Evolutionary conservation across 352 stramenopile species (phyloP).

Genomic region (Pythium utonaiense): DNA sequence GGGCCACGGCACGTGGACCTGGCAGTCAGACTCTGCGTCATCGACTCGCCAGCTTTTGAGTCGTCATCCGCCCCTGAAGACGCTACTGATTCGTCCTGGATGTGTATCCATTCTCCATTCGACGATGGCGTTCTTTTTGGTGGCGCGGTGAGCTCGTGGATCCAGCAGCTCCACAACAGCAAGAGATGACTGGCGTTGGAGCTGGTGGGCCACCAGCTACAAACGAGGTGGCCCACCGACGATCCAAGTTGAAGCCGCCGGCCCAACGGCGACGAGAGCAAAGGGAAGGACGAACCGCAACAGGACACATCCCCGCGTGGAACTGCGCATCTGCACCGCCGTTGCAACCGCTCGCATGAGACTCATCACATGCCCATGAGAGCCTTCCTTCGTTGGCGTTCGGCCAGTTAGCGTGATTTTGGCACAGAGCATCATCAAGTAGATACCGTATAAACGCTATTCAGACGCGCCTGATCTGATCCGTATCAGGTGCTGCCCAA

Average conservation of each 20-base stretch:
- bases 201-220: background rate
- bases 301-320: background rate
- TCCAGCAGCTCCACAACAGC: background rate
- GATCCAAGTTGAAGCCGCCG: background rate
- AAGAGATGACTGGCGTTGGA: background rate
- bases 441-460: constrained; percentile 1
- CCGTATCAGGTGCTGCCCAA: background rate
- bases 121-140: constrained; percentile 14
- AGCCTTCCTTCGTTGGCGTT: constrained; percentile 11
- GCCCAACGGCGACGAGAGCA: background rate
- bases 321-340: constrained; percentile 1
- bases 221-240: background rate
- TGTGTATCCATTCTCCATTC: constrained; percentile 18
- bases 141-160: background rate
- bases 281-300: constrained; percentile 3
- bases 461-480: background rate
- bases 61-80: background rate
- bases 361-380: background rate
- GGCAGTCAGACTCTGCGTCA: too few species aligned
- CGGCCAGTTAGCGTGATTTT: constrained; percentile 7
- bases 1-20: too few species aligned
- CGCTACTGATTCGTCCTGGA: background rate
- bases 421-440: constrained; percentile 1
- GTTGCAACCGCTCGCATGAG: background rate
- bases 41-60: constrained; percentile 10